Percentiles rank a stretch among this genome's conserved stretches.
Evolutionary conservation across 116 monocot species (phyloP).

Genomic region (Papilionanthe hybrid): DNA sequence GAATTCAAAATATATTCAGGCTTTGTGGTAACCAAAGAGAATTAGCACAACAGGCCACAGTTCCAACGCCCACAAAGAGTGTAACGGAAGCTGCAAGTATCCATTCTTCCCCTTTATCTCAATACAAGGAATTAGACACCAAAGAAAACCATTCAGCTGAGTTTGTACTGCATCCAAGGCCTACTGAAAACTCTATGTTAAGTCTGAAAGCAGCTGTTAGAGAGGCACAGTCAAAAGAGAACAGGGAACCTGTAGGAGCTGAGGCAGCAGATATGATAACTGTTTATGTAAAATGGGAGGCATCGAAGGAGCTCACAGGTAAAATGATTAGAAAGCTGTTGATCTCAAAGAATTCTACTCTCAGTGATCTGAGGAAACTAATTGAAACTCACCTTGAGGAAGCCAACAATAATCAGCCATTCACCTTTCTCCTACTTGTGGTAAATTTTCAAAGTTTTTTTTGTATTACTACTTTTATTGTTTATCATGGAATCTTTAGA

Average conservation of each 20-base stretch:
- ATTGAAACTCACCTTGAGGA: conserved; percentile 56
- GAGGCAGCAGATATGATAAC: conserved; percentile 28
- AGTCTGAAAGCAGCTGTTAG: conserved; percentile 10
- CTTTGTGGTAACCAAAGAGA: conserved; percentile 92
- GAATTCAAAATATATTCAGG: conserved; percentile 93
- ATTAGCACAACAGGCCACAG: conserved; percentile 44
- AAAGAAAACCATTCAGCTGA: neutral
- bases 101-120: conserved; percentile 9
- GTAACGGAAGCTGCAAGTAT: conserved; percentile 18
- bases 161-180: neutral
- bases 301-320: conserved; percentile 47
- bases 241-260: conserved; percentile 14
- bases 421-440: conserved; percentile 66
- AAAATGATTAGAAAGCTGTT: conserved; percentile 41
- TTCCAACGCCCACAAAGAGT: conserved; percentile 26
- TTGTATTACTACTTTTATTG: neutral
- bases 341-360: conserved; percentile 34
- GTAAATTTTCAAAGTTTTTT: conserved; percentile 20
- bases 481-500: neutral
- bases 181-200: neutral
- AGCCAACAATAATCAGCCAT: conserved; percentile 43
- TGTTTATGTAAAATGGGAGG: conserved; percentile 84
- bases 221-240: conserved; percentile 43
- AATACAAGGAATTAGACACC: conserved; percentile 1
- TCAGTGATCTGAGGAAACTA: conserved; percentile 56